Percentiles rank a stretch among this genome's conserved stretches.
phyloP scores from a whole-genome alignment of 2,329 filamentous ascomycete species.

The Ascochyta rabiei region DNA sequence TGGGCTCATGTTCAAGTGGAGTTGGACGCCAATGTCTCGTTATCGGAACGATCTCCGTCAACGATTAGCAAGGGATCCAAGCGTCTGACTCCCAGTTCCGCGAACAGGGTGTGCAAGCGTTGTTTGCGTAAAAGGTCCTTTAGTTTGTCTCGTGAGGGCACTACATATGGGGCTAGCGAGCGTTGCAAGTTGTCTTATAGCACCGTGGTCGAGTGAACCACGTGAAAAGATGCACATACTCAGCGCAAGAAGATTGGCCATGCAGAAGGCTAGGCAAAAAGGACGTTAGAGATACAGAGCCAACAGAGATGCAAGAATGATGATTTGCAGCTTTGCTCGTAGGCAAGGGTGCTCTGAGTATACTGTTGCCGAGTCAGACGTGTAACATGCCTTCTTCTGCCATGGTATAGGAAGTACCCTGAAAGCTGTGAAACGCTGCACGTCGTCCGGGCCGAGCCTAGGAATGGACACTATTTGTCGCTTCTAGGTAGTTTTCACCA shows the following conservation, averaged over 20 bases:
- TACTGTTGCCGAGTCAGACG: background rate
- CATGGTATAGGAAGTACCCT: background rate
- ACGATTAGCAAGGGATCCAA: constrained; percentile 12
- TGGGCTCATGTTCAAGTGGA: background rate
- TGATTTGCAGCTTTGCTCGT: background rate
- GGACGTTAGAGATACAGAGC: background rate
- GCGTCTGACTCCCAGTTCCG: background rate
- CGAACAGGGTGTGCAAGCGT: constrained; percentile 7
- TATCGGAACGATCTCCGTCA: constrained; percentile 6
- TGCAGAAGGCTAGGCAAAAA: background rate
- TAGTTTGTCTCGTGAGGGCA: background rate
- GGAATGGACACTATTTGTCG: constrained; percentile 2
- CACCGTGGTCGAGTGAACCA: background rate
- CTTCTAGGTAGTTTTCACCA: background rate
- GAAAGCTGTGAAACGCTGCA: constrained; percentile 6
- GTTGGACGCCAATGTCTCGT: constrained; percentile 1
- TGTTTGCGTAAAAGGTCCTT: constrained; percentile 4
- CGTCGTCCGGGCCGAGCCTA: constrained; percentile 7
- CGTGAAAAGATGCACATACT: background rate
- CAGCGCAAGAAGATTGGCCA: background rate
- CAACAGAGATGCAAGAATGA: background rate
- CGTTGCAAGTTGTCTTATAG: background rate
- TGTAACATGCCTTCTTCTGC: constrained; percentile 4
- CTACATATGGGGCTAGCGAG: background rate
- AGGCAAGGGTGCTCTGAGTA: constrained; percentile 2